Conservation (phyloP, 176 grass and related monocot genomes). For the Hordeum marinum region DNA sequence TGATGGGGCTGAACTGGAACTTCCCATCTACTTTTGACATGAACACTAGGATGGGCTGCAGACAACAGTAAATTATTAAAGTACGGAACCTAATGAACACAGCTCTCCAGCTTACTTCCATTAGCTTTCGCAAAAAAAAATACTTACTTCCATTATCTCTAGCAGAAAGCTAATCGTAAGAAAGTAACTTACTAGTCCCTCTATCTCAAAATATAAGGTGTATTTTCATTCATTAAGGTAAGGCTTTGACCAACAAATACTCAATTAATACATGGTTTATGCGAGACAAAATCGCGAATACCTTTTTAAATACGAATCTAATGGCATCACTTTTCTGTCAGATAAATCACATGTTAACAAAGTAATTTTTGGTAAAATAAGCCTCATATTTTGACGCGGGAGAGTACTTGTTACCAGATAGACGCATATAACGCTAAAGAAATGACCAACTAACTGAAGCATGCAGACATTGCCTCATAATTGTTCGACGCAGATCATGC, state of each 20-base stretch:
- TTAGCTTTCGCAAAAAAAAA: background rate
- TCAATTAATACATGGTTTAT: background rate
- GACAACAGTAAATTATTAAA: background rate
- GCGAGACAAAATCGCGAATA: too few relatives aligned
- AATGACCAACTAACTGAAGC: too few relatives aligned
- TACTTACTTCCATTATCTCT: background rate
- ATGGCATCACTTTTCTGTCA: background rate
- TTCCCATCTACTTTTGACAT: conserved; percentile 97
- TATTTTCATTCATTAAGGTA: background rate
- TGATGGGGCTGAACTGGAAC: conserved; percentile 94
- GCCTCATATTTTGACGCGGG: background rate
- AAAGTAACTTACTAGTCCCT: too few relatives aligned
- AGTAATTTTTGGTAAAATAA: background rate
- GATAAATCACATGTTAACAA: background rate
- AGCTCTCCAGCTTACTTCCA: background rate
- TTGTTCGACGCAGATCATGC: background rate
- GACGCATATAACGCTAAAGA: background rate
- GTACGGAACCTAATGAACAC: conserved; percentile 12
- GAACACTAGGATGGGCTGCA: conserved; percentile 98
- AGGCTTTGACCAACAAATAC: background rate
- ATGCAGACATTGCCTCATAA: background rate
- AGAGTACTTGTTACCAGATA: background rate
- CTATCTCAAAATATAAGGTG: too few relatives aligned
- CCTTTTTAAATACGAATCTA: background rate
- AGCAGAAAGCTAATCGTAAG: background rate